Evolutionary conservation across 192 early-diverging fungal genomes (phyloP).

Genomic region (Martensiomyces pterosporus): DNA sequence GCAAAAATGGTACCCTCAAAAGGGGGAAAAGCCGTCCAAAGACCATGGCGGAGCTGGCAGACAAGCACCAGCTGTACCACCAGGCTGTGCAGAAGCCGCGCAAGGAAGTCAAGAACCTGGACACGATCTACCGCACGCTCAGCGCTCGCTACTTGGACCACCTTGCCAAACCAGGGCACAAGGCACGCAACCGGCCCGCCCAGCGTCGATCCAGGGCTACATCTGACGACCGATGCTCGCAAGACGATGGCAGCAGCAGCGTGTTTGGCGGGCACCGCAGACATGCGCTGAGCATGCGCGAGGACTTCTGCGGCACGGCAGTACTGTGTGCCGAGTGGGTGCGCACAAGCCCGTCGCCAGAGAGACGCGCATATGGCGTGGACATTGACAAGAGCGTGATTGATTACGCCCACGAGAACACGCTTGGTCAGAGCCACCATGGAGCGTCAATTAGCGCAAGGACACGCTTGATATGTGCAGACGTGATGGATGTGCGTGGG

Average conservation of each 20-base stretch:
- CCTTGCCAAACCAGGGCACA: neutral
- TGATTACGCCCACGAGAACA: slow-evolving; percentile 30
- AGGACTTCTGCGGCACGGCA: slow-evolving; percentile 55
- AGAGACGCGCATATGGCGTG: slow-evolving; percentile 35
- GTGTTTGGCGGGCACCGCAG: slow-evolving; percentile 4
- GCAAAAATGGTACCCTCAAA: too few species aligned
- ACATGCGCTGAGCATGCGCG: slow-evolving; percentile 29
- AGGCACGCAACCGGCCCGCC: neutral
- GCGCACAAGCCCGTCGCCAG: slow-evolving; percentile 2
- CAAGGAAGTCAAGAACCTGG: slow-evolving; percentile 41
- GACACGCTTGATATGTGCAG: slow-evolving; percentile 11
- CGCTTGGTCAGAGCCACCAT: neutral
- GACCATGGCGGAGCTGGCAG: slow-evolving; percentile 42
- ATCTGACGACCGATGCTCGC: too few species aligned
- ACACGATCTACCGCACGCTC: slow-evolving; percentile 17
- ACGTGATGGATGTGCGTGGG: slow-evolving; percentile 15
- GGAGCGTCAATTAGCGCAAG: neutral
- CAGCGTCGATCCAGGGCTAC: too few species aligned
- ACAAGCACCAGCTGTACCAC: slow-evolving; percentile 38
- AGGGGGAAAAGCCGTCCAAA: neutral
- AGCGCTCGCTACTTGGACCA: slow-evolving; percentile 5
- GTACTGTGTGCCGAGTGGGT: slow-evolving; percentile 49
- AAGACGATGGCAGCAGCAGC: neutral
- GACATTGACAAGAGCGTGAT: slow-evolving; percentile 47
- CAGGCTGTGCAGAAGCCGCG: slow-evolving; percentile 46